Conservation (phyloP, 352 stramenopile species). For the Plasmopara viticola region DNA sequence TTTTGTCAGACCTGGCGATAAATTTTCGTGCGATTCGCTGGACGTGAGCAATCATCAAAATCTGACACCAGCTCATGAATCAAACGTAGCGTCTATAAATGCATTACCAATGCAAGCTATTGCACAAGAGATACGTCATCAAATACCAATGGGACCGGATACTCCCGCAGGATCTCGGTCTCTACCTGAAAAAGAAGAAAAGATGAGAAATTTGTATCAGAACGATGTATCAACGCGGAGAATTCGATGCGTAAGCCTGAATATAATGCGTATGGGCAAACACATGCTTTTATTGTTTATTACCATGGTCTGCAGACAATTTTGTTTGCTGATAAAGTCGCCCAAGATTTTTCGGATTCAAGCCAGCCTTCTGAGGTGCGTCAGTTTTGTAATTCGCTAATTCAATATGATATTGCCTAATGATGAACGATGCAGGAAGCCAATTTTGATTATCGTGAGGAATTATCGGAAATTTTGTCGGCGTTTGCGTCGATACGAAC, state of each 20-base stretch:
- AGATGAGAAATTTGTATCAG: slow-evolving; percentile 10
- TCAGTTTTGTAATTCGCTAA: not conserved
- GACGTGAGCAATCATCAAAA: slow-evolving; percentile 17
- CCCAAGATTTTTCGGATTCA: slow-evolving; percentile 20
- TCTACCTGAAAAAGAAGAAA: slow-evolving; percentile 4
- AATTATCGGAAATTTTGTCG: slow-evolving; percentile 43
- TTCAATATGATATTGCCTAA: not conserved
- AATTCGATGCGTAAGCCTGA: slow-evolving; percentile 23
- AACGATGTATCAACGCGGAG: slow-evolving; percentile 8
- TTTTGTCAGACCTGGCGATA: slow-evolving; percentile 25
- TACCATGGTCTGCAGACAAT: slow-evolving; percentile 16
- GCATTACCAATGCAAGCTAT: slow-evolving; percentile 9
- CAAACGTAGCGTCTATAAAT: slow-evolving; percentile 1
- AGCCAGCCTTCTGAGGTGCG: slow-evolving; percentile 25
- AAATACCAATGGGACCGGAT: slow-evolving; percentile 12
- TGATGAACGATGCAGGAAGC: slow-evolving; percentile 10
- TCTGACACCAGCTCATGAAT: slow-evolving; percentile 13
- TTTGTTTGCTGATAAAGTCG: slow-evolving; percentile 24
- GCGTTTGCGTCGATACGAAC: slow-evolving; percentile 32
- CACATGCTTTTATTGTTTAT: not conserved
- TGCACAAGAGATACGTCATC: slow-evolving; percentile 17
- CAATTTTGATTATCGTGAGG: slow-evolving; percentile 36
- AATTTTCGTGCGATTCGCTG: slow-evolving; percentile 21
- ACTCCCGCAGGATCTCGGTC: slow-evolving; percentile 1
- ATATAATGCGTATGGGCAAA: not conserved